These are phyloP conservation scores for Cyclanthera cordifolia DNA, from an alignment of 306 rosid genomes.

Conservation along the genomic window DNA sequence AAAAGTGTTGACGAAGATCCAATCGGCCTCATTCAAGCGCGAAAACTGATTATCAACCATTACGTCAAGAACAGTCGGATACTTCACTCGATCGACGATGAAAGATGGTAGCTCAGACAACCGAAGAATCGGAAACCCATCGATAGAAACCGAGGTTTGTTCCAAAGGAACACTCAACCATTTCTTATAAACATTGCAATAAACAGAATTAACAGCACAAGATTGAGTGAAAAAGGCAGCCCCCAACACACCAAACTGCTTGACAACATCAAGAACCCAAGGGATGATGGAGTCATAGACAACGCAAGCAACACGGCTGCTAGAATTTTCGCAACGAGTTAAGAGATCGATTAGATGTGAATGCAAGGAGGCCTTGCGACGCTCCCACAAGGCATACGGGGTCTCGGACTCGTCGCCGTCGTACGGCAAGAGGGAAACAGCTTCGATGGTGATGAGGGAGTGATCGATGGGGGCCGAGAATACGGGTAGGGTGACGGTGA, in stretches of 20 bases:
- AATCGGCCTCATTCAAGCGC: background rate
- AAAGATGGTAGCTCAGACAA: background rate
- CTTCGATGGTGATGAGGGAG: background rate
- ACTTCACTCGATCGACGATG: background rate
- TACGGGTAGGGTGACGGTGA: slow-evolving; percentile 9
- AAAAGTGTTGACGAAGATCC: slow-evolving; percentile 8
- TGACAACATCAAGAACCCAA: slow-evolving; percentile 19
- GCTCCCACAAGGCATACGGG: background rate
- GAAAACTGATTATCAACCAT: background rate
- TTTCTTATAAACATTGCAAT: background rate
- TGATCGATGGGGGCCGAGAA: background rate
- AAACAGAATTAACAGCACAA: slow-evolving; percentile 17
- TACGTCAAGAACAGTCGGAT: background rate
- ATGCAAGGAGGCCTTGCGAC: slow-evolving; percentile 3
- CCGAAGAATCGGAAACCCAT: background rate
- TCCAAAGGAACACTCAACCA: slow-evolving; percentile 4
- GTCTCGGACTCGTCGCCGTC: background rate
- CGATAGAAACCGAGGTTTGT: background rate
- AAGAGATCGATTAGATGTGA: slow-evolving; percentile 10
- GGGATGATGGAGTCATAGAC: slow-evolving; percentile 22
- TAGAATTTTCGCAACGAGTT: background rate
- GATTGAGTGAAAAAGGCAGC: slow-evolving; percentile 26
- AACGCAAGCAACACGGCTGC: slow-evolving; percentile 15
- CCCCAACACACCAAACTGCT: slow-evolving; percentile 3
- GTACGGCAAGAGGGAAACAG: background rate